Conservation (phyloP, 352 stramenopile species). For the Pythium sp. region DNA sequence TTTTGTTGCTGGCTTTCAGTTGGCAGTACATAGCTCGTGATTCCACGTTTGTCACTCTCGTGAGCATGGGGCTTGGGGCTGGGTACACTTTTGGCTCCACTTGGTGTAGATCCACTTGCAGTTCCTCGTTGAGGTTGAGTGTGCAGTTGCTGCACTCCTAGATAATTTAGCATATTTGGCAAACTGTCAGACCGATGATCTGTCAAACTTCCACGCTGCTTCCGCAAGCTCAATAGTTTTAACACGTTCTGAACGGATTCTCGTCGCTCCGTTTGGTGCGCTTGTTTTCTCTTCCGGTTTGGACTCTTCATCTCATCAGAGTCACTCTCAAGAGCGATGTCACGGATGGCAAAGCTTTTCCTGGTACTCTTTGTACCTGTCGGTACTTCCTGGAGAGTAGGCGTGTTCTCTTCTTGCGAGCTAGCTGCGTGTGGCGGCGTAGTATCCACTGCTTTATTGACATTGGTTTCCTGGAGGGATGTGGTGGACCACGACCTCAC, state of each 20-base stretch:
- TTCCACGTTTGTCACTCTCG: neutral
- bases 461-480: neutral
- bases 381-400: neutral
- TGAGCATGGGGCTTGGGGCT: constrained; percentile 9
- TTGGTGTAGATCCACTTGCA: neutral
- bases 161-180: constrained; percentile 8
- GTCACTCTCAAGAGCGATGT: neutral
- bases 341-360: neutral
- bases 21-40: neutral
- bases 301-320: neutral
- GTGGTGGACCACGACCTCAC: neutral
- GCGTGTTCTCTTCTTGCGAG: neutral
- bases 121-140: neutral
- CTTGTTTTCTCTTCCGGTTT: constrained; percentile 3
- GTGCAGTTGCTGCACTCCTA: neutral
- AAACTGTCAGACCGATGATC: constrained; percentile 4
- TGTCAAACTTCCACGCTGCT: constrained; percentile 18
- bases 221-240: constrained; percentile 50
- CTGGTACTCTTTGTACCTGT: no score
- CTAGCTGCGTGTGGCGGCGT: no score
- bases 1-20: neutral
- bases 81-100: neutral
- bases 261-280: constrained; percentile 16
- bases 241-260: constrained; percentile 50
- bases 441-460: neutral